These are phyloP conservation scores for Azolla pinnata DNA, from an alignment of 75 land plant species.

Conservation along the genomic window DNA sequence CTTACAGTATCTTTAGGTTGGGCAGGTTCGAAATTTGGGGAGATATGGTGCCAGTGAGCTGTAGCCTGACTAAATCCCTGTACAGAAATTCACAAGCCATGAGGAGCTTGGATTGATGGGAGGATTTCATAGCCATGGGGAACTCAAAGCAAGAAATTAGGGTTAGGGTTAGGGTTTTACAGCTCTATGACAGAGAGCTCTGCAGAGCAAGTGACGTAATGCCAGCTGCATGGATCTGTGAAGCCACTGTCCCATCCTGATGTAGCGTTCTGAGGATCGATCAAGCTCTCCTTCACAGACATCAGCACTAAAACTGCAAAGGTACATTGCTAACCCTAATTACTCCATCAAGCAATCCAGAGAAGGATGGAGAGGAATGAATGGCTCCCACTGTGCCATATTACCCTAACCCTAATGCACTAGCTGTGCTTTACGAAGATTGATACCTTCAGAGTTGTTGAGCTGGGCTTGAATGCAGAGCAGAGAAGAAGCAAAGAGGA, in stretches of 20 bases:
- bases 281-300: slow-evolving; percentile 41
- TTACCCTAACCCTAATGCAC: too few relatives aligned
- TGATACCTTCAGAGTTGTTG: too few relatives aligned
- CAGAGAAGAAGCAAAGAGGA: too few relatives aligned
- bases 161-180: neutral
- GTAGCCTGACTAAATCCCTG: slow-evolving; percentile 23
- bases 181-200: neutral
- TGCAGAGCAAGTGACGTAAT: slow-evolving; percentile 59
- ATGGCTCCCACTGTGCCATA: too few relatives aligned
- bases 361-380: too few relatives aligned
- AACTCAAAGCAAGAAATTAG: neutral
- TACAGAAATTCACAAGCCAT: neutral
- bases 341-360: too few relatives aligned
- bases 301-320: slow-evolving; percentile 45
- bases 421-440: too few relatives aligned
- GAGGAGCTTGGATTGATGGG: too few relatives aligned
- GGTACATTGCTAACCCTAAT: too few relatives aligned
- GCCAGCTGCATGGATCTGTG: slow-evolving; percentile 88
- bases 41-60: slow-evolving; percentile 63
- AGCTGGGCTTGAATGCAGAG: too few relatives aligned
- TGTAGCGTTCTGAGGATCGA: slow-evolving; percentile 65
- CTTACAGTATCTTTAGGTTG: slow-evolving; percentile 68
- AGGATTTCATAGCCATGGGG: neutral
- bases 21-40: slow-evolving; percentile 63
- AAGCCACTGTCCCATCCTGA: slow-evolving; percentile 63